Conservation (phyloP, 2,329 filamentous ascomycete genomes). For the Fusarium udum region DNA sequence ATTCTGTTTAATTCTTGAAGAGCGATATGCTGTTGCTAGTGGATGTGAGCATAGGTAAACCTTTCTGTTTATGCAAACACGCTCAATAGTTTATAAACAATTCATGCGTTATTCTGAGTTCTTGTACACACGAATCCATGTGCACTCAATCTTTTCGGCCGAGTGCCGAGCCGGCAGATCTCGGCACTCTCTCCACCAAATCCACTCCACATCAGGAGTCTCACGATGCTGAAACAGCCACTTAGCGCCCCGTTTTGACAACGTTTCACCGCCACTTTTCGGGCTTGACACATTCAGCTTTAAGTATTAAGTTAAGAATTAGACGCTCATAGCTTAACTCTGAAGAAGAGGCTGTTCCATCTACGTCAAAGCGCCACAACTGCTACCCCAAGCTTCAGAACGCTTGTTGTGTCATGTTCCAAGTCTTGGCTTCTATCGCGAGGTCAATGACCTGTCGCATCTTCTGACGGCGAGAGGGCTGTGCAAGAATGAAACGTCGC, state of each 20-base stretch:
- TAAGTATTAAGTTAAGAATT: background rate
- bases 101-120: background rate
- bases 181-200: background rate
- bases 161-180: background rate
- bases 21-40: background rate
- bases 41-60: background rate
- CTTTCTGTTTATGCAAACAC: background rate
- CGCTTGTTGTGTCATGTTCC: background rate
- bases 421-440: background rate
- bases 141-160: background rate
- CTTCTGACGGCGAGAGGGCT: background rate
- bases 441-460: background rate
- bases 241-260: background rate
- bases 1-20: rapidly evolving
- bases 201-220: background rate
- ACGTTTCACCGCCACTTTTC: background rate
- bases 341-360: background rate
- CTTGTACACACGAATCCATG: background rate
- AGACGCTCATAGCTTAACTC: background rate
- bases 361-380: background rate
- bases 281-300: background rate
- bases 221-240: background rate
- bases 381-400: background rate
- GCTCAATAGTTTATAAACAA: background rate
- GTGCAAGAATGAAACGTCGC: background rate